Conservation (phyloP, 352 stramenopile species). For the Globisporangium nunn region DNA sequence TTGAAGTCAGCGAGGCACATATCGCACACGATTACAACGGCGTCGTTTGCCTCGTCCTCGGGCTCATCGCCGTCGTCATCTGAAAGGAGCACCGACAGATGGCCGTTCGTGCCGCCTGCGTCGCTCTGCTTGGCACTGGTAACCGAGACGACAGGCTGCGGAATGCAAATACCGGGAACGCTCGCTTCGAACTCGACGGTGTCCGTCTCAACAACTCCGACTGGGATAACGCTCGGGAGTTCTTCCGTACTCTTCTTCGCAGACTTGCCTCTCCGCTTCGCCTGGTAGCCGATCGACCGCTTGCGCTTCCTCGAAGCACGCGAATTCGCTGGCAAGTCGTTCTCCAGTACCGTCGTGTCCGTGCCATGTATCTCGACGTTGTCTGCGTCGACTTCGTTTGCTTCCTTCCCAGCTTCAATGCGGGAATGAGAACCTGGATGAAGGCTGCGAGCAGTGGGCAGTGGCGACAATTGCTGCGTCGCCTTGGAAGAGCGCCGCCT, state of each 20-base stretch:
- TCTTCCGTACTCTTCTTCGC: neutral
- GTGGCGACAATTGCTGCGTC: neutral
- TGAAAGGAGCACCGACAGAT: slow-evolving; percentile 28
- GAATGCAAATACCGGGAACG: slow-evolving; percentile 2
- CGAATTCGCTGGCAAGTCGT: neutral
- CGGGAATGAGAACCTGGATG: neutral
- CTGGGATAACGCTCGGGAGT: neutral
- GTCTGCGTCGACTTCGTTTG: neutral
- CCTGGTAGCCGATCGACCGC: slow-evolving; percentile 11
- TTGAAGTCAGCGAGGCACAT: slow-evolving; percentile 72
- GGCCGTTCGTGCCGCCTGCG: slow-evolving; percentile 6
- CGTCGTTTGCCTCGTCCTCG: slow-evolving; percentile 28
- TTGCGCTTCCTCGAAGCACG: slow-evolving; percentile 23
- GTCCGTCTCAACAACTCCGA: neutral
- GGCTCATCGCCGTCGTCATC: slow-evolving; percentile 31
- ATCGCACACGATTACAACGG: slow-evolving; percentile 64
- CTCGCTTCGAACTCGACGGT: neutral
- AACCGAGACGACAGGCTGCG: slow-evolving; percentile 4
- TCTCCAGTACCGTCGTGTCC: neutral
- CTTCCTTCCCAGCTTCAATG: neutral
- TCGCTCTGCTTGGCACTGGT: slow-evolving; percentile 5
- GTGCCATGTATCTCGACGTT: neutral
- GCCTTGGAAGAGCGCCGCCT: neutral
- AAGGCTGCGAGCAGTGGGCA: neutral
- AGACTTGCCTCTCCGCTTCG: slow-evolving; percentile 8